Evolutionary conservation across 2,329 filamentous ascomycete species (phyloP).

Genomic region (Fusarium armeniacum): DNA sequence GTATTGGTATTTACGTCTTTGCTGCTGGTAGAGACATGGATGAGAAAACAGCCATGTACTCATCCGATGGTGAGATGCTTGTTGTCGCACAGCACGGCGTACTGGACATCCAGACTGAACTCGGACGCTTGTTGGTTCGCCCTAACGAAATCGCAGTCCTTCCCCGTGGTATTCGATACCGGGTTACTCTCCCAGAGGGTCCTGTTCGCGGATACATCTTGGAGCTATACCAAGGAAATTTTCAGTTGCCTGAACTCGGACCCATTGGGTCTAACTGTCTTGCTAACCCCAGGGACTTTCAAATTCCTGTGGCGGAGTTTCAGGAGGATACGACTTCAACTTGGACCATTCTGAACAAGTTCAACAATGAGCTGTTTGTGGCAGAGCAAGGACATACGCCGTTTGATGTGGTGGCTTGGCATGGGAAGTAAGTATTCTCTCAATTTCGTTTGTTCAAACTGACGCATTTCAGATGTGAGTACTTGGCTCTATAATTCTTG

Average conservation of each 20-base stretch:
- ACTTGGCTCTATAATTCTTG: background rate
- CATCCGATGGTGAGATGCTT: conserved; percentile 83
- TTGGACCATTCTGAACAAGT: conserved; percentile 71
- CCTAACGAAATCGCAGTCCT: conserved; percentile 83
- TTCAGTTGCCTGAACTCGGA: conserved; percentile 76
- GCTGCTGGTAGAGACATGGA: conserved; percentile 83
- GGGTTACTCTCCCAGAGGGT: conserved; percentile 72
- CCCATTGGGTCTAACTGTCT: conserved; percentile 80
- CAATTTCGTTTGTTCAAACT: background rate
- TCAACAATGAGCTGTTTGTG: conserved; percentile 73
- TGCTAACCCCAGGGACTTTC: conserved; percentile 81
- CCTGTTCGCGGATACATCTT: conserved; percentile 79
- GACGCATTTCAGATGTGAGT: background rate
- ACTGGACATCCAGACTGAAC: conserved; percentile 81
- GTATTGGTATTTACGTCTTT: conserved; percentile 86
- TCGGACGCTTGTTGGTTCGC: conserved; percentile 79
- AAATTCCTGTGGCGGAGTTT: conserved; percentile 77
- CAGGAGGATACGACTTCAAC: conserved; percentile 65
- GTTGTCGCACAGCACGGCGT: conserved; percentile 81
- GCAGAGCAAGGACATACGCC: conserved; percentile 75
- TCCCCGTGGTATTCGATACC: conserved; percentile 79
- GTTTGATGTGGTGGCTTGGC: conserved; percentile 86
- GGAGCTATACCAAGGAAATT: conserved; percentile 80
- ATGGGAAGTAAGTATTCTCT: conserved; percentile 77
- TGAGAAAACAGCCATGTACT: conserved; percentile 81